These are phyloP conservation scores for Trichoderma guizhouense DNA, from an alignment of 2,329 filamentous ascomycete genomes.

Conservation along the genomic window DNA sequence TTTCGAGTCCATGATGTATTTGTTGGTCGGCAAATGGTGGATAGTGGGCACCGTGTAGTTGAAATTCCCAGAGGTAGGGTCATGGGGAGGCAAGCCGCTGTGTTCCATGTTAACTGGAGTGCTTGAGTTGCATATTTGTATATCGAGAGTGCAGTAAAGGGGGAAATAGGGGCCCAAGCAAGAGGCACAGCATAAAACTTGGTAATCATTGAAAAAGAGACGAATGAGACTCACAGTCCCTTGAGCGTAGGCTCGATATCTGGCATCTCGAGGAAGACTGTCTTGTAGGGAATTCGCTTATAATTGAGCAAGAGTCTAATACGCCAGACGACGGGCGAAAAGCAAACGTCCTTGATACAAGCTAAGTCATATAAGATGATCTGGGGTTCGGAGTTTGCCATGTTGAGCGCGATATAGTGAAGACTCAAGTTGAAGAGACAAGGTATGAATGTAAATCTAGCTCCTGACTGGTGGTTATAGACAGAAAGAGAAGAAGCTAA, in stretches of 20 bases:
- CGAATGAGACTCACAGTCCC: background rate
- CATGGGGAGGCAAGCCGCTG: background rate
- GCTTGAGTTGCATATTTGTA: background rate
- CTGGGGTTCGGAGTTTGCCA: background rate
- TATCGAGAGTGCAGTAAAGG: too few relatives aligned
- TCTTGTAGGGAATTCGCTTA: background rate
- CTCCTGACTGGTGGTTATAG: background rate
- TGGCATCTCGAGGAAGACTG: slow-evolving; percentile 7
- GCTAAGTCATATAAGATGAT: slow-evolving; percentile 5
- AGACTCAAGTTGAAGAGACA: background rate
- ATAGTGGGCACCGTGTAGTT: slow-evolving; percentile 5
- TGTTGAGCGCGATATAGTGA: background rate
- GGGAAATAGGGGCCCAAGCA: rapidly evolving
- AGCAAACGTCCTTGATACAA: background rate
- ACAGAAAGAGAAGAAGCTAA: background rate
- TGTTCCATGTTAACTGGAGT: background rate
- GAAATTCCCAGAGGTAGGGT: background rate
- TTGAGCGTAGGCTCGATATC: slow-evolving; percentile 9
- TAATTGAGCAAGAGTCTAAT: slow-evolving; percentile 10
- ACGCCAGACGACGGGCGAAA: slow-evolving; percentile 6
- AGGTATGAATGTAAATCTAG: background rate
- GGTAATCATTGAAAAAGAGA: background rate
- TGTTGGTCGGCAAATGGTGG: background rate
- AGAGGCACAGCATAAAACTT: background rate
- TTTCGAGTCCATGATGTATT: background rate